Percentiles rank a stretch among this genome's conserved stretches.
Conservation (phyloP, 208 protist species). For the Trypanosoma avium region DNA sequence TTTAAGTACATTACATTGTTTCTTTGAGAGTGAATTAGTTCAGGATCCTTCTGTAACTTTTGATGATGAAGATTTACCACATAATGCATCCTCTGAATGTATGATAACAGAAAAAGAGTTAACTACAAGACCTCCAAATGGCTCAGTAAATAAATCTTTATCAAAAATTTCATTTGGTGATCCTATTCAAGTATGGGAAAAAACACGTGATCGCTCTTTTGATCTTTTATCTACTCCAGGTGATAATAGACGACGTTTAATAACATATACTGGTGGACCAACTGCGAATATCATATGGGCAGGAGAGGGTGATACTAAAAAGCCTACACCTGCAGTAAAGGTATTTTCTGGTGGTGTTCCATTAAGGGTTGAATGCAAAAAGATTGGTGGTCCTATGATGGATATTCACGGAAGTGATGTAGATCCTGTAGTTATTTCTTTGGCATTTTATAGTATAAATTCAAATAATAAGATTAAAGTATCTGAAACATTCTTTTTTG, state of each 20-base stretch:
- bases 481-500: slow-evolving; percentile 90
- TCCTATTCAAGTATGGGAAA: slow-evolving; percentile 81
- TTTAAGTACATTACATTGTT: slow-evolving; percentile 59
- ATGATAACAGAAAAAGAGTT: slow-evolving; percentile 50
- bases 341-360: slow-evolving; percentile 72
- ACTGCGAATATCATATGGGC: slow-evolving; percentile 65
- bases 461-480: slow-evolving; percentile 57
- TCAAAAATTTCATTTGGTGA: slow-evolving; percentile 79
- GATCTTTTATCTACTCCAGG: slow-evolving; percentile 12
- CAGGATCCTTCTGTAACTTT: slow-evolving; percentile 56
- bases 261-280: slow-evolving; percentile 21
- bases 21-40: slow-evolving; percentile 72
- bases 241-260: not conserved
- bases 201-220: slow-evolving; percentile 22
- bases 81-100: slow-evolving; percentile 61
- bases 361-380: slow-evolving; percentile 50
- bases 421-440: slow-evolving; percentile 72
- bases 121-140: slow-evolving; percentile 28
- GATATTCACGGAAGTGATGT: slow-evolving; percentile 68
- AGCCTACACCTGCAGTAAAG: slow-evolving; percentile 67
- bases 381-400: slow-evolving; percentile 57
- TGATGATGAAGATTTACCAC: slow-evolving; percentile 68
- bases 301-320: slow-evolving; percentile 64
- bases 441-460: slow-evolving; percentile 59
- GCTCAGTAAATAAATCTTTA: slow-evolving; percentile 41